These are phyloP conservation scores for Thelephora terrestris DNA, from an alignment of 1,284 basidiomycete genomes.

Conservation along the genomic window DNA sequence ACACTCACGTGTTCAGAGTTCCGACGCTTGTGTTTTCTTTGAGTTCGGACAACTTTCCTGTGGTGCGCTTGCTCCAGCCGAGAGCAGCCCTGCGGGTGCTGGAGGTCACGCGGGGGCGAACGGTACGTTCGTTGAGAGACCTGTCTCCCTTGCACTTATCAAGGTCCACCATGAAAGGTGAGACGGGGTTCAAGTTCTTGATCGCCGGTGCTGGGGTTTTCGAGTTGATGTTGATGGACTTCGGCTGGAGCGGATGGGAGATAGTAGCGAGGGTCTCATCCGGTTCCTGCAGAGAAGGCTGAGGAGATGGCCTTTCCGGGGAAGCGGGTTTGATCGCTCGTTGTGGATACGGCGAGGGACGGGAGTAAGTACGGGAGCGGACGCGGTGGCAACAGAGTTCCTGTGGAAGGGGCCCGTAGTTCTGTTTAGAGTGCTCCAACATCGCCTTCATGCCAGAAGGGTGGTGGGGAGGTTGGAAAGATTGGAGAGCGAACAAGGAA, in stretches of 20 bases:
- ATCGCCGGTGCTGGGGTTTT: constrained; percentile 27
- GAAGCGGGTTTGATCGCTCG: constrained; percentile 35
- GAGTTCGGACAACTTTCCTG: constrained; percentile 23
- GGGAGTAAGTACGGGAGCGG: constrained; percentile 56
- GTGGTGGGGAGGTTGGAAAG: constrained; percentile 59
- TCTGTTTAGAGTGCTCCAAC: constrained; percentile 61
- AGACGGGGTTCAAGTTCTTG: constrained; percentile 32
- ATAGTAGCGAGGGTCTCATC: neutral
- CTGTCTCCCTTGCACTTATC: constrained; percentile 17
- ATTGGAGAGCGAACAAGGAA: constrained; percentile 59
- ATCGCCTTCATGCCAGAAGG: constrained; percentile 60
- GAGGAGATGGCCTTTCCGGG: constrained; percentile 24
- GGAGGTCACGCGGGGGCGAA: constrained; percentile 45
- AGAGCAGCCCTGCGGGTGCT: constrained; percentile 43
- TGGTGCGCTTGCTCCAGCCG: constrained; percentile 53
- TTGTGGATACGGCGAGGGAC: constrained; percentile 62
- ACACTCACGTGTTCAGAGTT: constrained; percentile 44
- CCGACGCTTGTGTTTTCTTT: constrained; percentile 26
- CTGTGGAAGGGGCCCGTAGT: constrained; percentile 56
- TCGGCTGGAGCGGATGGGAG: constrained; percentile 13
- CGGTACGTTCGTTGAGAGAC: constrained; percentile 19
- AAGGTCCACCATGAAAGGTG: constrained; percentile 25
- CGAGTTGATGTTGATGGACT: constrained; percentile 18
- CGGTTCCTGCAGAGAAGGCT: constrained; percentile 12
- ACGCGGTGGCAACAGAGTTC: constrained; percentile 50